phyloP scores from a whole-genome alignment of 2,329 filamentous ascomycete genomes.

The Fusarium subtropicale region DNA sequence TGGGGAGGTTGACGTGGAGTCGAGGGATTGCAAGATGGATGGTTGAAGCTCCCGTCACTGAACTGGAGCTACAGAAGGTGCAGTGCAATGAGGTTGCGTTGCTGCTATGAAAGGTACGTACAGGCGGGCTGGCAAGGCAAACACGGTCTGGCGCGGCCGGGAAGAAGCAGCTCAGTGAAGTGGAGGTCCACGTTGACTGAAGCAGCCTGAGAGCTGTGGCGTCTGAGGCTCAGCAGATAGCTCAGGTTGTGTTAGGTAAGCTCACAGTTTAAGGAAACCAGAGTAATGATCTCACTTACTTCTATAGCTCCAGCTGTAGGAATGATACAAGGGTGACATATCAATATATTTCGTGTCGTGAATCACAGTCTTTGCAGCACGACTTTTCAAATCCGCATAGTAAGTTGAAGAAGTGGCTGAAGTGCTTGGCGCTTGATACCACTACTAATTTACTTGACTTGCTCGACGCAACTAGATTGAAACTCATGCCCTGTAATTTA shows the following conservation, averaged over 20 bases:
- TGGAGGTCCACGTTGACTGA: slow-evolving; percentile 37
- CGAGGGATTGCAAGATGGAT: slow-evolving; percentile 38
- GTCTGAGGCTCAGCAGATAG: slow-evolving; percentile 20
- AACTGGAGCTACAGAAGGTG: slow-evolving; percentile 39
- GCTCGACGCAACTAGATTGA: not conserved
- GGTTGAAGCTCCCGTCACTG: slow-evolving; percentile 41
- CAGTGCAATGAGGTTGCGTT: slow-evolving; percentile 34
- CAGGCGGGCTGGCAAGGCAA: slow-evolving; percentile 53
- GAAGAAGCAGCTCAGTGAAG: slow-evolving; percentile 25
- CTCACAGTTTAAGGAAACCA: not conserved
- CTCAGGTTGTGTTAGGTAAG: not conserved
- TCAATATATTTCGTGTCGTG: not conserved
- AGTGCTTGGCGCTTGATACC: not conserved
- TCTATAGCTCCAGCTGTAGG: too few species aligned
- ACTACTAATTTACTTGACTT: not conserved
- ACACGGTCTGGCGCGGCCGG: slow-evolving; percentile 57
- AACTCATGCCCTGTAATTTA: not conserved
- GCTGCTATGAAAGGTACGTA: slow-evolving; percentile 27
- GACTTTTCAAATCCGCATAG: not conserved
- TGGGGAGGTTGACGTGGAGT: slow-evolving; percentile 30
- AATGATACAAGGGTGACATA: not conserved
- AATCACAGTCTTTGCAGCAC: not conserved
- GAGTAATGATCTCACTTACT: not conserved
- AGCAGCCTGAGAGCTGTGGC: slow-evolving; percentile 36
- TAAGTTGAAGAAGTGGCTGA: not conserved